Conservation (phyloP, 805 yeast genomes). For the Diddensiella transvaalensis region DNA sequence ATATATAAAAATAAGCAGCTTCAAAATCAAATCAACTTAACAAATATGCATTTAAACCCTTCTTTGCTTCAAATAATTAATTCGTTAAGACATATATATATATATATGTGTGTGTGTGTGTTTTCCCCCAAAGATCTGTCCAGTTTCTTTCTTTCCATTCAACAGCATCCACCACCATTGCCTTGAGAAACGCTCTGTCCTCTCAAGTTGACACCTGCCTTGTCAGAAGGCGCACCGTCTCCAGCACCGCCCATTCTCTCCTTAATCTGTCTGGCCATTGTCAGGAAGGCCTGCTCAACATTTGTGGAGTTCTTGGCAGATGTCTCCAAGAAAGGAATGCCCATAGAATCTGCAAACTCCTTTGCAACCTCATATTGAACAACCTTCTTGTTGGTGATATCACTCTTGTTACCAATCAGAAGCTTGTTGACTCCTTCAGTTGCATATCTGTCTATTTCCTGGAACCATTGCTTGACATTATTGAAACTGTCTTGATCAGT, state of each 20-base stretch:
- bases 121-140: no score
- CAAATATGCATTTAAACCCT: not conserved
- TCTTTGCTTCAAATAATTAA: not conserved
- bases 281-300: slow-evolving; percentile 96
- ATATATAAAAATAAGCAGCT: no score
- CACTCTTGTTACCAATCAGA: slow-evolving; percentile 95
- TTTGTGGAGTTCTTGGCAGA: slow-evolving; percentile 92
- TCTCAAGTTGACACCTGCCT: slow-evolving; percentile 40
- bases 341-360: slow-evolving; percentile 94
- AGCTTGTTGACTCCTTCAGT: slow-evolving; percentile 96
- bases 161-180: slow-evolving; percentile 40
- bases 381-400: slow-evolving; percentile 86
- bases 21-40: no score
- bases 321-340: slow-evolving; percentile 93
- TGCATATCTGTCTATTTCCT: slow-evolving; percentile 97
- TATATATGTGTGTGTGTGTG: no score
- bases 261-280: slow-evolving; percentile 98
- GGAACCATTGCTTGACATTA: slow-evolving; percentile 97
- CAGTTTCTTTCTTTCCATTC: no score
- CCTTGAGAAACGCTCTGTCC: slow-evolving; percentile 41
- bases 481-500: slow-evolving; percentile 86
- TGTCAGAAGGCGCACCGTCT: slow-evolving; percentile 33
- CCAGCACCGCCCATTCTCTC: slow-evolving; percentile 71
- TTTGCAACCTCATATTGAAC: slow-evolving; percentile 95
- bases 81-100: not conserved